Percentiles rank a stretch among this genome's conserved stretches.
Conservation (phyloP, 1,284 basidiomycete species). For the Coriolopsis trogii region DNA sequence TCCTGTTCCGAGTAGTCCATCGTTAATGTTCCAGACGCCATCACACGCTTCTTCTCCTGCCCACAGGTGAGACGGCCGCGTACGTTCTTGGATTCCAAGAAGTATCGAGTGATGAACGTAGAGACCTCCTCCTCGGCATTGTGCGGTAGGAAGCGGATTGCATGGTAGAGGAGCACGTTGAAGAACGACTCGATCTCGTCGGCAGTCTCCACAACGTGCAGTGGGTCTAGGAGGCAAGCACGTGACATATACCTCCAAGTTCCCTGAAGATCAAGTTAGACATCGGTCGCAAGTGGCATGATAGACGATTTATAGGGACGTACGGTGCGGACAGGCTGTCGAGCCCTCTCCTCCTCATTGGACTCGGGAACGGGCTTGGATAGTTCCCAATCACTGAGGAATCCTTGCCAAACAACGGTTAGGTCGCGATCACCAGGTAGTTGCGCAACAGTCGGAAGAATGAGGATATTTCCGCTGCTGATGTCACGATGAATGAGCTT, state of each 20-base stretch:
- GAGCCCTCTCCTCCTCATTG: neutral
- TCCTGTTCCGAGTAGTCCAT: neutral
- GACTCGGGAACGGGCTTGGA: neutral
- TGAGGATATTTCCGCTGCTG: slow-evolving; percentile 1
- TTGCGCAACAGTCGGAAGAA: neutral
- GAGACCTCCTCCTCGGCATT: neutral
- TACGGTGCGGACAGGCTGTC: neutral
- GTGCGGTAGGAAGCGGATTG: neutral
- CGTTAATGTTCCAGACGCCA: neutral
- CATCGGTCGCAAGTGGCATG: neutral
- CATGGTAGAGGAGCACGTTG: neutral
- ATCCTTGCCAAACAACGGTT: neutral
- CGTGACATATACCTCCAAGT: neutral
- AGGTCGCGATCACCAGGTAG: neutral
- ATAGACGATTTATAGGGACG: neutral
- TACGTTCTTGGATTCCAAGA: neutral
- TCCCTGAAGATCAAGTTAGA: neutral
- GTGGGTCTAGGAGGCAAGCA: neutral
- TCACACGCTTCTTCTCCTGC: neutral
- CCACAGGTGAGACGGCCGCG: neutral
- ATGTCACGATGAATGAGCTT: neutral
- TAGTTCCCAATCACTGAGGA: neutral
- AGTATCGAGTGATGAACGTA: neutral
- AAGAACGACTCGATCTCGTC: neutral
- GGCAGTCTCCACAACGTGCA: neutral